A percentile compares a stretch with the other conserved stretches of the same genome.
Evolutionary conservation across 2,329 filamentous ascomycete genomes (phyloP).

Genomic region (Raffaelea ambrosiae): DNA sequence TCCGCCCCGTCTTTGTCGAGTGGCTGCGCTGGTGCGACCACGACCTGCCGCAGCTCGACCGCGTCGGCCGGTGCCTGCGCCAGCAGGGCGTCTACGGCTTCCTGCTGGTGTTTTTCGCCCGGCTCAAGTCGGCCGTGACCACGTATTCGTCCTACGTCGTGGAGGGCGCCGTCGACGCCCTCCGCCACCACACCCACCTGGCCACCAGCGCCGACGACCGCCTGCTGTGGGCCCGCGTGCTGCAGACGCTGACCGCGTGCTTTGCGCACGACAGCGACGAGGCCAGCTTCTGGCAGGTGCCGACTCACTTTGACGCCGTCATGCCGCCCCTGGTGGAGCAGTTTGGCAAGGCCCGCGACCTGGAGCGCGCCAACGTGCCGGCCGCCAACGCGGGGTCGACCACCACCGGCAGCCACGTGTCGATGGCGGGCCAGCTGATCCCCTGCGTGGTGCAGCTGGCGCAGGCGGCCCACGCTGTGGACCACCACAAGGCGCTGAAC

Average conservation of each 20-base stretch:
- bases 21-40: conserved; percentile 73
- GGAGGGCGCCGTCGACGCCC: conserved; percentile 60
- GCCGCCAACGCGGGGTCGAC: conserved; percentile 18
- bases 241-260: conserved; percentile 63
- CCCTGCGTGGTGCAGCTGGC: conserved; percentile 75
- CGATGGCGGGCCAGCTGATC: conserved; percentile 46
- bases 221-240: conserved; percentile 58
- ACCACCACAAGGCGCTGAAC: conserved; percentile 90
- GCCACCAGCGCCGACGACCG: conserved; percentile 41
- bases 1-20: conserved; percentile 82
- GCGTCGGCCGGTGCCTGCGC: conserved; percentile 48
- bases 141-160: conserved; percentile 81
- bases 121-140: conserved; percentile 88
- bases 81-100: conserved; percentile 76
- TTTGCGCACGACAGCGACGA: conserved; percentile 63
- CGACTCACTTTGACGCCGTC: conserved; percentile 72
- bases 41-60: conserved; percentile 54
- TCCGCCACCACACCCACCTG: conserved; percentile 35
- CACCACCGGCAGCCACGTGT: conserved; percentile 17
- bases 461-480: conserved; percentile 69
- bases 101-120: conserved; percentile 69
- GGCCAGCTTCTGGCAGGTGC: conserved; percentile 74
- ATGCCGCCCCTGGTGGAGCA: conserved; percentile 62
- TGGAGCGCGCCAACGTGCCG: neutral
- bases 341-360: conserved; percentile 36